Conservation (phyloP, 1,284 basidiomycete genomes). For the Earliella scabrosa region DNA sequence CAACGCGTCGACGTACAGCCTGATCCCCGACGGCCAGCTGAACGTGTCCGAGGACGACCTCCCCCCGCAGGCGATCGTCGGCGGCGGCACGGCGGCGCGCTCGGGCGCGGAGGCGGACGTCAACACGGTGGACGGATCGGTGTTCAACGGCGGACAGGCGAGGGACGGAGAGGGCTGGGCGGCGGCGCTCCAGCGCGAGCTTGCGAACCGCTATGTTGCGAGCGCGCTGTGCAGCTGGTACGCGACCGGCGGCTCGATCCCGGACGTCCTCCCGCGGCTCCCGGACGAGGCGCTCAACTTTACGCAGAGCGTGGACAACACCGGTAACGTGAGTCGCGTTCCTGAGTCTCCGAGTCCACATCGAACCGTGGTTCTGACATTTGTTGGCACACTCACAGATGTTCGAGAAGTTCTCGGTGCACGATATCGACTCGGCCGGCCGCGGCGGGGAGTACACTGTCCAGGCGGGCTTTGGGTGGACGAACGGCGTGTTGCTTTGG, state of each 20-base stretch:
- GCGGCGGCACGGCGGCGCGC: constrained; percentile 54
- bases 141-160: constrained; percentile 76
- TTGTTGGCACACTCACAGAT: constrained; percentile 52
- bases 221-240: constrained; percentile 90
- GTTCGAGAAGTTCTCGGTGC: constrained; percentile 87
- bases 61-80: constrained; percentile 64
- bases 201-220: constrained; percentile 83
- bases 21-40: constrained; percentile 79
- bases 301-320: constrained; percentile 69
- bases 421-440: constrained; percentile 84
- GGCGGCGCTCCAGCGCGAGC: constrained; percentile 63
- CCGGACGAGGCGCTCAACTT: constrained; percentile 76
- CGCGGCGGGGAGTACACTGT: constrained; percentile 87
- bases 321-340: constrained; percentile 62
- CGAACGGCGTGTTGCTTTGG: constrained; percentile 85
- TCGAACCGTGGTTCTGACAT: neutral
- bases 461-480: constrained; percentile 82
- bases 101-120: constrained; percentile 63
- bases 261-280: constrained; percentile 67
- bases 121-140: constrained; percentile 61
- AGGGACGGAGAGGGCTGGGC: constrained; percentile 71
- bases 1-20: constrained; percentile 62
- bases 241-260: constrained; percentile 83
- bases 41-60: constrained; percentile 68
- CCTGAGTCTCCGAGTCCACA: neutral